A percentile compares a stretch with the other conserved stretches of the same genome.
These are phyloP conservation scores for Parasitella parasitica DNA, from an alignment of 371 early-diverging fungal species.

Conservation along the genomic window DNA sequence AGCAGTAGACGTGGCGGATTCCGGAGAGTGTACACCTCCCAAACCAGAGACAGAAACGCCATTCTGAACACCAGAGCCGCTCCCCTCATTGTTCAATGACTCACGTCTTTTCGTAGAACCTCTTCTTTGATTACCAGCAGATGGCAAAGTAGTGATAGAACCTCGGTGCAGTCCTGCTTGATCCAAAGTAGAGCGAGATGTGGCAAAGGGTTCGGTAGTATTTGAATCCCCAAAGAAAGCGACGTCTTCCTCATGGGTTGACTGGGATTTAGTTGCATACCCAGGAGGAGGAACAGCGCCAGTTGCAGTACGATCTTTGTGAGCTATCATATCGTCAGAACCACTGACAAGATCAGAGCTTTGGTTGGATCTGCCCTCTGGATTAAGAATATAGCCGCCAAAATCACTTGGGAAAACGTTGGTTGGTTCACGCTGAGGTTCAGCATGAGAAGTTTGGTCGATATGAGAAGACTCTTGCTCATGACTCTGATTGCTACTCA, in stretches of 20 bases:
- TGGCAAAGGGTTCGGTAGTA: neutral
- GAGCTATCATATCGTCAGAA: conserved; percentile 15
- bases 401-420: neutral
- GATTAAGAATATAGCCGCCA: neutral
- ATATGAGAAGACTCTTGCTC: conserved; percentile 16
- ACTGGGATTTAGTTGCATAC: neutral
- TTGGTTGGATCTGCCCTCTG: neutral
- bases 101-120: neutral
- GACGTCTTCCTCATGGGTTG: conserved; percentile 8
- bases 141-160: conserved; percentile 12
- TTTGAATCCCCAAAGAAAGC: conserved; percentile 23
- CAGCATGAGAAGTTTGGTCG: conserved; percentile 2
- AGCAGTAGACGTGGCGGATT: neutral
- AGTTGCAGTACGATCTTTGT: neutral
- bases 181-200: conserved; percentile 15
- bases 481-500: neutral
- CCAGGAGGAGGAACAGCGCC: neutral
- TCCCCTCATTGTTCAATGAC: neutral
- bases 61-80: neutral
- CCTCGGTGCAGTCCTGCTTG: conserved; percentile 20
- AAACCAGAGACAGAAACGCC: neutral
- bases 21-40: neutral
- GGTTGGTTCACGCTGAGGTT: conserved; percentile 13
- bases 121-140: conserved; percentile 6
- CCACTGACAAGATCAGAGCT: conserved; percentile 2